phyloP scores from a whole-genome alignment of 495 filamentous ascomycete genomes.

The Penicillium waksmanii region DNA sequence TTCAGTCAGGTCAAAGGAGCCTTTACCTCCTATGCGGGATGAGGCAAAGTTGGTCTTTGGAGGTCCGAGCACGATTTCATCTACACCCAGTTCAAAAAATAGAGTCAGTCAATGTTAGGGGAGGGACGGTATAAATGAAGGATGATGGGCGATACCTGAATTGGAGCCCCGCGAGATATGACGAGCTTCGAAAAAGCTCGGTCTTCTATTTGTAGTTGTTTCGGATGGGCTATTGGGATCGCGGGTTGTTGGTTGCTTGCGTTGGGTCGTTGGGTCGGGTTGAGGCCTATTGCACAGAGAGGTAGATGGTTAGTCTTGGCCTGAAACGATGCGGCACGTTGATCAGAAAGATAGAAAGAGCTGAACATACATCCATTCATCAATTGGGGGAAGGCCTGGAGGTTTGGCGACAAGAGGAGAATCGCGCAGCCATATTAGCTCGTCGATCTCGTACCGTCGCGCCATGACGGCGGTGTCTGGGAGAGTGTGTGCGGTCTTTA shows the following conservation, averaged over 20 bases:
- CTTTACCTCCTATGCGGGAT: slow-evolving; percentile 61
- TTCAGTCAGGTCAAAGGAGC: slow-evolving; percentile 54
- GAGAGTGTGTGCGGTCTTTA: slow-evolving; percentile 31
- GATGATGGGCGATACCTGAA: slow-evolving; percentile 44
- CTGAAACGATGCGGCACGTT: slow-evolving; percentile 20
- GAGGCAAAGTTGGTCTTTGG: slow-evolving; percentile 88
- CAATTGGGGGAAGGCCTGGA: slow-evolving; percentile 75
- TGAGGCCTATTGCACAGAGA: slow-evolving; percentile 39
- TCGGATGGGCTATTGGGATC: slow-evolving; percentile 47
- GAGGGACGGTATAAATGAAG: slow-evolving; percentile 15
- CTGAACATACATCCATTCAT: slow-evolving; percentile 83
- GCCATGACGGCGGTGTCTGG: slow-evolving; percentile 48
- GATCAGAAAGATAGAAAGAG: slow-evolving; percentile 1
- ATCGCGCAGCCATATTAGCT: slow-evolving; percentile 74
- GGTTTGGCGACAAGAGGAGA: slow-evolving; percentile 89
- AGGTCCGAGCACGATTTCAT: slow-evolving; percentile 88
- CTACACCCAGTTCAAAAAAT: slow-evolving; percentile 49
- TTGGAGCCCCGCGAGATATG: slow-evolving; percentile 66
- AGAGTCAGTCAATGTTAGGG: slow-evolving; percentile 23
- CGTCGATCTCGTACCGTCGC: slow-evolving; percentile 75
- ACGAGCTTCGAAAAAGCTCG: slow-evolving; percentile 61
- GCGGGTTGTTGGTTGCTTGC: slow-evolving; percentile 48
- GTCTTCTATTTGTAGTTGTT: slow-evolving; percentile 54
- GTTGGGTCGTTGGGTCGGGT: slow-evolving; percentile 51
- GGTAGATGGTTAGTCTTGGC: slow-evolving; percentile 30